Evolutionary conservation across 257 asterid species (phyloP).

Genomic region (Leonotis leonurus): DNA sequence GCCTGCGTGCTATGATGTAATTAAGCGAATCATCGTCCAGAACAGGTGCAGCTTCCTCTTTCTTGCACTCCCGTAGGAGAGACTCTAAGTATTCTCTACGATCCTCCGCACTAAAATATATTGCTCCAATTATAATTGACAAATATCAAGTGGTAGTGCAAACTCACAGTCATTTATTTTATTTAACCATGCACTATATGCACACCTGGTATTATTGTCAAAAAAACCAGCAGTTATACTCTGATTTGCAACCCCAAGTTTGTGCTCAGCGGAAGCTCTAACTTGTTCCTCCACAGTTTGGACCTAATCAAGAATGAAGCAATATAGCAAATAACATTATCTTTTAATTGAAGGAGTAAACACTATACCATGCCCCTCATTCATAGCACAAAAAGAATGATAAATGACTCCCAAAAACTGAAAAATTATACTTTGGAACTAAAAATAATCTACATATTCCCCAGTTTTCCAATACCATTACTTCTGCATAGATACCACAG

Average conservation of each 20-base stretch:
- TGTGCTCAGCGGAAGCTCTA: slow-evolving; percentile 99
- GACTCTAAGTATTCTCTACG: slow-evolving; percentile 98
- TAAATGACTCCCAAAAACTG: slow-evolving; percentile 2
- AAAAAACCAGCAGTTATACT: slow-evolving; percentile 99
- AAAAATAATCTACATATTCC: too few species aligned
- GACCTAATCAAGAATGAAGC: slow-evolving; percentile 45
- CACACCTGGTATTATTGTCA: slow-evolving; percentile 91
- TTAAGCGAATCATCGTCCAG: slow-evolving; percentile 90
- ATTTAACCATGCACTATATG: slow-evolving; percentile 10
- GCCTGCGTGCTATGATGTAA: slow-evolving; percentile 96
- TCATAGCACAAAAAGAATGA: background rate
- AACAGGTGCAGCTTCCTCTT: slow-evolving; percentile 94
- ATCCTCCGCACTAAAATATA: slow-evolving; percentile 83
- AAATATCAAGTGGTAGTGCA: background rate
- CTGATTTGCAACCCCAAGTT: slow-evolving; percentile 99
- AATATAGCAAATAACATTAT: slow-evolving; percentile 17
- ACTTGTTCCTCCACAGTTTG: slow-evolving; percentile 99
- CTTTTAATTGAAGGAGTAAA: too few species aligned
- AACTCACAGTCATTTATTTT: slow-evolving; percentile 1
- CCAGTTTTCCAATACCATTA: background rate
- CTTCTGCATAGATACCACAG: background rate
- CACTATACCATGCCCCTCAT: background rate
- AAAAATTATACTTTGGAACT: background rate
- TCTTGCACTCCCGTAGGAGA: slow-evolving; percentile 93
- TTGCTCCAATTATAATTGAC: slow-evolving; percentile 11